Percentiles rank a stretch among this genome's conserved stretches.
phyloP scores from a whole-genome alignment of 2,329 filamentous ascomycete species.

The Fonsecaea monophora region DNA sequence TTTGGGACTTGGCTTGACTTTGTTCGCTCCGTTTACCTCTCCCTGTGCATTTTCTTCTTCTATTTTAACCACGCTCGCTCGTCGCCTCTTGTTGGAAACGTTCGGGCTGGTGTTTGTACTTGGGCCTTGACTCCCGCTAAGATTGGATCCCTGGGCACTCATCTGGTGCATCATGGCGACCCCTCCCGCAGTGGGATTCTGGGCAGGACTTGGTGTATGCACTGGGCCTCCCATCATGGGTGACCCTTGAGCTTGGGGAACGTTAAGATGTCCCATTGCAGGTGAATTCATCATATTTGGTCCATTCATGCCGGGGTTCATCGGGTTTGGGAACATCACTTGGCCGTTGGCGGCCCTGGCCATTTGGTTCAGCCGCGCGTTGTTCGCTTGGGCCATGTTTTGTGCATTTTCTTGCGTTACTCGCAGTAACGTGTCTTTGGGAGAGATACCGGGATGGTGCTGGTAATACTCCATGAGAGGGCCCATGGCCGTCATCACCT shows the following conservation, averaged over 20 bases:
- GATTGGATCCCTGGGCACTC: slow-evolving; percentile 62
- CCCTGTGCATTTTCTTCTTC: slow-evolving; percentile 63
- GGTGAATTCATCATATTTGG: slow-evolving; percentile 65
- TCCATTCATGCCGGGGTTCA: slow-evolving; percentile 52
- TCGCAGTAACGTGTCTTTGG: slow-evolving; percentile 61
- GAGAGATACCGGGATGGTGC: slow-evolving; percentile 59
- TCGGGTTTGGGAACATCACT: slow-evolving; percentile 45
- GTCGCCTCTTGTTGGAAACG: slow-evolving; percentile 63
- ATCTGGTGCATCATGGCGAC: slow-evolving; percentile 63
- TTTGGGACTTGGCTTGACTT: slow-evolving; percentile 57
- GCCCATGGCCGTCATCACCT: slow-evolving; percentile 70
- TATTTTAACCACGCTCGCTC: slow-evolving; percentile 65
- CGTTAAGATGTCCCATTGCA: slow-evolving; percentile 60
- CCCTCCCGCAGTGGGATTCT: slow-evolving; percentile 54
- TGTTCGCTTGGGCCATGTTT: slow-evolving; percentile 39
- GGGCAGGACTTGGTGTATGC: slow-evolving; percentile 54
- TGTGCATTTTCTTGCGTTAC: slow-evolving; percentile 54
- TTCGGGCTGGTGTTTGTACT: slow-evolving; percentile 70
- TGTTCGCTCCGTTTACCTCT: slow-evolving; percentile 48
- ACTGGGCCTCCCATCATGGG: slow-evolving; percentile 60
- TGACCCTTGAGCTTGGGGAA: slow-evolving; percentile 57
- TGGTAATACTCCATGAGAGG: slow-evolving; percentile 65
- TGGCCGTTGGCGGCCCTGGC: slow-evolving; percentile 38
- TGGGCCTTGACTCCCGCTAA: slow-evolving; percentile 56
- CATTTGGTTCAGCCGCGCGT: slow-evolving; percentile 36